Base-by-base conservation (phyloP, 345 rosid species). In the Populus tremula region DNA sequence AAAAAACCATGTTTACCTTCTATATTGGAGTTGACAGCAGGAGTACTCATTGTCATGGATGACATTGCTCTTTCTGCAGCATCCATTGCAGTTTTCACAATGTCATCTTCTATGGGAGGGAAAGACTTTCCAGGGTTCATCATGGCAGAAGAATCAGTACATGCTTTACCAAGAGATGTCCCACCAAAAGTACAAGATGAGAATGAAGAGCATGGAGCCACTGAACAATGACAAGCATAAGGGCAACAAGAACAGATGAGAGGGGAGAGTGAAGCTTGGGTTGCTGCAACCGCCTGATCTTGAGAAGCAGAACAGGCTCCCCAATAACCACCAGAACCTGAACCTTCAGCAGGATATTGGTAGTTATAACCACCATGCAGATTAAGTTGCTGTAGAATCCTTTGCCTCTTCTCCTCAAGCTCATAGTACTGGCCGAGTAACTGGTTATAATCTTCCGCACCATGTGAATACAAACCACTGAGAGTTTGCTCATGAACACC, bases 381-480 rank as follows among this genome's bases (percentile, higher is more conserved):
- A 56, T 87, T 82, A 74, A 89, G 86, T 80, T 80, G 88, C 73
- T 83, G 84, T 18, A 89, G 76, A 77, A 91, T 69, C 78, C 35
- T 69, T 77, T 87, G 90, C 79, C 86, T 86, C 87, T 86, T 85
- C 71, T 87, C 91, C 79, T 91, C 94, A 17, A 91, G 75, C 78
- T 88, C 92, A 77, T 89, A 87, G 78, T 91, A 91, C 78, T 87
- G 81, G n/a, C n/a, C 67, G 12, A 89, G 86, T 53, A 89, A 77
- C 76, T 76, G 82, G 72, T 89, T 87, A 78, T 87, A 87, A 67
- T 80, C 89, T 59, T 87, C 86, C 8, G 78, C 12, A 39, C 70
- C 81, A 73, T 84, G 87, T 64, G 76, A 43, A 71, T 76, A 56
- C 0, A 74, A 76, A 56, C 35, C 82, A 33, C 64, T 59, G 27